A percentile compares a stretch with the other conserved stretches of the same genome.
Evolutionary conservation across 306 rosid genomes (phyloP).

Genomic region (Prunus kanzakura): DNA sequence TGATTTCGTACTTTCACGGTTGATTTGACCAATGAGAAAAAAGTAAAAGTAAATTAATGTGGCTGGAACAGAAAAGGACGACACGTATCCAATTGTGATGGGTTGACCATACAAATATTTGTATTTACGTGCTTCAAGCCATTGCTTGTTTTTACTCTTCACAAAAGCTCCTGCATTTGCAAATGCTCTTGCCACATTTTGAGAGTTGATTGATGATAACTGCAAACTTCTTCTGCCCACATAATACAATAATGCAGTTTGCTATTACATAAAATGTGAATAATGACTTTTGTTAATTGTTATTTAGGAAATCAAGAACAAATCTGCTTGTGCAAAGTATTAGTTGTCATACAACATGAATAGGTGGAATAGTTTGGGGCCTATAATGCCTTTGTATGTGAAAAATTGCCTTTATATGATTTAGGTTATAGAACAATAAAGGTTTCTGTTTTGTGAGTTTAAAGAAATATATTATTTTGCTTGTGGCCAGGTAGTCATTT

Average conservation of each 20-base stretch:
- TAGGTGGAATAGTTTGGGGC: too few relatives aligned
- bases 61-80: background rate
- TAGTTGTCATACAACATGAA: too few relatives aligned
- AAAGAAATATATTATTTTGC: background rate
- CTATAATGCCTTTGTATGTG: too few relatives aligned
- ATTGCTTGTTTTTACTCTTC: background rate
- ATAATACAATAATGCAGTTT: background rate
- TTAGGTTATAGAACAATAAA: background rate
- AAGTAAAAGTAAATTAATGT: background rate
- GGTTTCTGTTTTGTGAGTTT: background rate
- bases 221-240: background rate
- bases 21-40: slow-evolving; percentile 6
- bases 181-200: background rate
- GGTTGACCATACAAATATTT: background rate
- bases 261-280: background rate
- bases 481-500: background rate
- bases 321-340: background rate
- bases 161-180: slow-evolving; percentile 2
- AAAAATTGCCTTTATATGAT: background rate
- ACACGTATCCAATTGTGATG: background rate
- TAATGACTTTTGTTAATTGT: background rate
- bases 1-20: background rate
- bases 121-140: background rate
- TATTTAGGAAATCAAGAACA: background rate
- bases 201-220: background rate